Conservation (phyloP, 345 rosid genomes). For the Euclidium syriacum region DNA sequence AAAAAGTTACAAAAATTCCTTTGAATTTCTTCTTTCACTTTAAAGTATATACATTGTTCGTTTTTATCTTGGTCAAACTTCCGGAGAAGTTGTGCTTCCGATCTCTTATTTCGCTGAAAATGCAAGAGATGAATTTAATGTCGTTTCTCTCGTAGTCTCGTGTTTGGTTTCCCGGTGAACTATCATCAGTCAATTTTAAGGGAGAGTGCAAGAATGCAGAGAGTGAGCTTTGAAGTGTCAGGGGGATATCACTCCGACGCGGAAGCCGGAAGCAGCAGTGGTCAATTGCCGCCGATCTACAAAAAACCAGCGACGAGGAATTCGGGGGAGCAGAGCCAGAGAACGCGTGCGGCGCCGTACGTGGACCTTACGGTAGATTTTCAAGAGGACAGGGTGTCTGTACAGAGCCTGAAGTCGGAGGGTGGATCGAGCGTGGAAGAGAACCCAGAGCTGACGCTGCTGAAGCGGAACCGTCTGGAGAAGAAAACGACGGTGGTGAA, state of each 20-base stretch:
- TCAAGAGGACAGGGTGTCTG: constrained; percentile 36
- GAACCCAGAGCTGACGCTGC: constrained; percentile 36
- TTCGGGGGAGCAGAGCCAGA: constrained; percentile 18
- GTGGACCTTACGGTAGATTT: constrained; percentile 39
- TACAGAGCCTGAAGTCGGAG: constrained; percentile 34
- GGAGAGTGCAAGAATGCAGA: constrained; percentile 4
- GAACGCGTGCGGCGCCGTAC: constrained; percentile 6
- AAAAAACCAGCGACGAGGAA: constrained; percentile 35
- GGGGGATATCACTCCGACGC: constrained; percentile 41
- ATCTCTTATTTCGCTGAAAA: neutral
- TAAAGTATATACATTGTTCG: neutral
- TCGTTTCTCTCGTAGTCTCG: neutral
- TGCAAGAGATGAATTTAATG: neutral
- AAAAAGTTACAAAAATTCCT: neutral
- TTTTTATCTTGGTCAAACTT: neutral
- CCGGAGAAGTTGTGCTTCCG: neutral
- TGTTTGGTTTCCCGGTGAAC: neutral
- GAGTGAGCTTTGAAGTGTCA: constrained; percentile 33
- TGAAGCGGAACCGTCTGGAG: constrained; percentile 46
- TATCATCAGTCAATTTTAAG: neutral
- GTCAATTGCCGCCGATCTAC: constrained; percentile 42
- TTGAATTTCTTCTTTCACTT: neutral
- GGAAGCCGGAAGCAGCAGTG: constrained; percentile 43
- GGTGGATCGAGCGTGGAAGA: constrained; percentile 32
- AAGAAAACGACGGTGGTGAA: constrained; percentile 44